phyloP scores from a whole-genome alignment of 768 basidiomycete genomes.

The Leccinum uliginosum region DNA sequence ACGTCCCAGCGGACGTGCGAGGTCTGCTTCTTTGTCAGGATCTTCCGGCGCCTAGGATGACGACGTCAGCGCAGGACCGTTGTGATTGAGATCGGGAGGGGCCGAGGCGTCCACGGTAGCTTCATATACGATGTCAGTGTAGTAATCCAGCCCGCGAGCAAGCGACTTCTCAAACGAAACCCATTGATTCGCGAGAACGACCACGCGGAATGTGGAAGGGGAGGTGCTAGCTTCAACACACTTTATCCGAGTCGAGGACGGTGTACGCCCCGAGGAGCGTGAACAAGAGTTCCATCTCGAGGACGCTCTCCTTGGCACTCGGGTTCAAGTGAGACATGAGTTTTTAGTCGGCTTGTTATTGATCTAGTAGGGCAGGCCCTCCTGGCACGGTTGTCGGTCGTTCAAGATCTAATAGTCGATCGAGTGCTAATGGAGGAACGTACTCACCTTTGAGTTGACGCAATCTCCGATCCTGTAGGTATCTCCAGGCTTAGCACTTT shows the following conservation, averaged over 20 bases:
- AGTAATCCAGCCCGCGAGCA: constrained; percentile 97
- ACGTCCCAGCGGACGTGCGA: constrained; percentile 75
- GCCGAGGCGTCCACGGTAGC: constrained; percentile 91
- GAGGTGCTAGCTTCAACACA: constrained; percentile 25
- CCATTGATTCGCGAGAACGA: constrained; percentile 33
- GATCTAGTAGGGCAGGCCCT: too few species aligned
- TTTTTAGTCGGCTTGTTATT: constrained; percentile 56
- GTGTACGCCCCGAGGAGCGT: constrained; percentile 60
- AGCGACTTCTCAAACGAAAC: constrained; percentile 95
- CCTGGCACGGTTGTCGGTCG: too few species aligned
- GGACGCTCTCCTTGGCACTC: too few species aligned
- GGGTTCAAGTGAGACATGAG: constrained; percentile 35
- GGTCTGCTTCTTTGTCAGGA: constrained; percentile 67
- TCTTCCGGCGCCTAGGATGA: constrained; percentile 30
- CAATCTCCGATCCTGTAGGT: too few species aligned
- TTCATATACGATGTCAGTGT: constrained; percentile 98
- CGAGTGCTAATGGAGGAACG: too few species aligned
- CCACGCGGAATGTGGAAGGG: too few species aligned
- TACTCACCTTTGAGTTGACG: too few species aligned
- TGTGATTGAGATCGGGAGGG: constrained; percentile 70
- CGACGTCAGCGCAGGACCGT: constrained; percentile 40
- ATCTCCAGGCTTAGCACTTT: too few species aligned
- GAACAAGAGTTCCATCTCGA: too few species aligned
- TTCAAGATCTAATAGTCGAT: too few species aligned
- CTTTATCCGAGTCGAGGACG: constrained; percentile 74